phyloP scores from a whole-genome alignment of 441 rosid genomes.

The Pelargonium fulgidum region DNA sequence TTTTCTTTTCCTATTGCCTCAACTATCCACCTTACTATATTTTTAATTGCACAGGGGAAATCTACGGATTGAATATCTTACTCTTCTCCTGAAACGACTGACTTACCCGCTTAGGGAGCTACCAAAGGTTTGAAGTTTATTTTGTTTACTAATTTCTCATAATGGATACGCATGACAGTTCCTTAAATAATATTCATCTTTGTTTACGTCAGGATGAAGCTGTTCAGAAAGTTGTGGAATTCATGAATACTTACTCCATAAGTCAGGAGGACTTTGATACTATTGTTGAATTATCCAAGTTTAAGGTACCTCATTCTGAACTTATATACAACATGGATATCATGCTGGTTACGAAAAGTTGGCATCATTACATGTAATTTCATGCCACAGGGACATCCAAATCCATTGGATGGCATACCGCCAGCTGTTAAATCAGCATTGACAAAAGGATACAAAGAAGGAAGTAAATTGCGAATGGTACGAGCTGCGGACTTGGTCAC shows the following conservation, averaged over 20 bases:
- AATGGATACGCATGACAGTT: background rate
- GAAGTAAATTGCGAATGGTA: slow-evolving; percentile 56
- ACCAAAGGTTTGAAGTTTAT: slow-evolving; percentile 60
- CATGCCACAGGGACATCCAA: slow-evolving; percentile 54
- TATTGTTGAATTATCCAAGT: slow-evolving; percentile 67
- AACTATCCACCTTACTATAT: slow-evolving; percentile 15
- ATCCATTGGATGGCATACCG: slow-evolving; percentile 84
- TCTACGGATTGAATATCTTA: slow-evolving; percentile 72
- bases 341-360: background rate
- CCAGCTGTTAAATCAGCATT: slow-evolving; percentile 82
- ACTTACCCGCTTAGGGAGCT: slow-evolving; percentile 71
- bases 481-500: slow-evolving; percentile 79
- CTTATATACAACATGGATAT: background rate
- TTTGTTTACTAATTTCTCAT: background rate
- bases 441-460: slow-evolving; percentile 78
- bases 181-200: background rate
- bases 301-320: slow-evolving; percentile 40
- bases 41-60: slow-evolving; percentile 46
- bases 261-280: slow-evolving; percentile 87
- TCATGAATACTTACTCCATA: slow-evolving; percentile 83
- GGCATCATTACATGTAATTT: slow-evolving; percentile 12
- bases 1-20: background rate
- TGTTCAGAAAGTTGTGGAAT: slow-evolving; percentile 74
- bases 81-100: slow-evolving; percentile 59
- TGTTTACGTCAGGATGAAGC: slow-evolving; percentile 66